Percentiles rank a stretch among this genome's conserved stretches.
Conservation (phyloP, 768 basidiomycete species). For the Psilocybe cyanescens region DNA sequence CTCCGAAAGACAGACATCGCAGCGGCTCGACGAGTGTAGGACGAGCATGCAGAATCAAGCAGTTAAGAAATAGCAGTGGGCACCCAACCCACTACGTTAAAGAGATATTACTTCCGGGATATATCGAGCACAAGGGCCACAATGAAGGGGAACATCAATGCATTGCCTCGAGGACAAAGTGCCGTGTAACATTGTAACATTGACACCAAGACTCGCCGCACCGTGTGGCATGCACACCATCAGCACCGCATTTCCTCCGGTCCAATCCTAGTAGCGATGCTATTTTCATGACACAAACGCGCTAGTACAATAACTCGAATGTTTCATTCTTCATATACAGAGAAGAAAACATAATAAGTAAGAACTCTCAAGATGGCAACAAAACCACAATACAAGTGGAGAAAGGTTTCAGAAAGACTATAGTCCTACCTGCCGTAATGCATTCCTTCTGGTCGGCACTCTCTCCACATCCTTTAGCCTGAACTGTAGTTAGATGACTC, state of each 20-base stretch:
- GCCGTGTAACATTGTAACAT: not conserved
- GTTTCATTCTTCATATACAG: not conserved
- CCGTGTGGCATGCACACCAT: not conserved
- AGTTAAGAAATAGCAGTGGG: not conserved
- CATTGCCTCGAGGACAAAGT: conserved; percentile 5
- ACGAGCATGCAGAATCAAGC: conserved; percentile 45
- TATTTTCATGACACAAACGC: not conserved
- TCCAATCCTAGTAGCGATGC: not conserved
- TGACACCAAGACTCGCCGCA: not conserved
- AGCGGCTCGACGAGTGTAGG: conserved; percentile 70
- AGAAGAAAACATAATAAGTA: not conserved
- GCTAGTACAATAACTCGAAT: not conserved
- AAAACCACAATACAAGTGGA: no score
- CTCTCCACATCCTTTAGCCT: no score
- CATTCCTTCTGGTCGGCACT: no score
- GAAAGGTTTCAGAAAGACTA: no score
- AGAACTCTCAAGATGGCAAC: no score
- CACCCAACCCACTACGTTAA: not conserved
- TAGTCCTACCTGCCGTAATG: no score
- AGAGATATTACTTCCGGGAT: not conserved
- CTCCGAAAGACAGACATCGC: conserved; percentile 75
- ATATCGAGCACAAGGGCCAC: not conserved
- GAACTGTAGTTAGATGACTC: no score
- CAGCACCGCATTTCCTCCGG: not conserved
- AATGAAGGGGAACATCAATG: conserved; percentile 1